Evolutionary conservation across 164 flowering plant species (phyloP).

Genomic region (Cinnamomum micranthum): DNA sequence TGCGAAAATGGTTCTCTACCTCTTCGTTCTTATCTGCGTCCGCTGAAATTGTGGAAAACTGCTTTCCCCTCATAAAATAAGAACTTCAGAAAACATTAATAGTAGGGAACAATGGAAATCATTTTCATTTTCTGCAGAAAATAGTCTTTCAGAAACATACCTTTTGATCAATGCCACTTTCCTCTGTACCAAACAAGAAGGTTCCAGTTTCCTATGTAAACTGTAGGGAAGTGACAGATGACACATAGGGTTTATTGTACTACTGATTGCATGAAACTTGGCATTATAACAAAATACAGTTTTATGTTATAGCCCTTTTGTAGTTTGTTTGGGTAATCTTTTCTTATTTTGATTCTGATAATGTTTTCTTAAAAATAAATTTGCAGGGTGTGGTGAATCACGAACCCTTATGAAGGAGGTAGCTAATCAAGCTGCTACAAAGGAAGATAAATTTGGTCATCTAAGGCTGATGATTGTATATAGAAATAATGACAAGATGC

Average conservation of each 20-base stretch:
- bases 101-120: too few species aligned
- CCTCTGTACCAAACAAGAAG: too few species aligned
- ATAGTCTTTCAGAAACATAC: too few species aligned
- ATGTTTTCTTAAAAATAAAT: not conserved
- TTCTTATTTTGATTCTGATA: not conserved
- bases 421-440: constrained; percentile 25
- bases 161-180: too few species aligned
- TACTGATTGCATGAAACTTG: not conserved
- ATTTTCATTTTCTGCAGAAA: too few species aligned
- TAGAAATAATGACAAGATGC: constrained; percentile 51
- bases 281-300: not conserved
- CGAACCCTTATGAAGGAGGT: constrained; percentile 75
- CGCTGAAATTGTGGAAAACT: too few species aligned
- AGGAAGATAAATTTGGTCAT: constrained; percentile 27
- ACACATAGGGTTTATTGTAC: not conserved
- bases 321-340: not conserved
- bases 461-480: constrained; percentile 62
- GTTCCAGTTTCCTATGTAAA: too few species aligned
- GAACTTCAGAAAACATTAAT: too few species aligned
- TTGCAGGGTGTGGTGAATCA: constrained; percentile 86
- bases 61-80: too few species aligned
- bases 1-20: too few species aligned
- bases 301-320: not conserved
- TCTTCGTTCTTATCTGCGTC: too few species aligned
- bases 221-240: too few species aligned